phyloP scores from a whole-genome alignment of 805 yeast genomes.

The Schizosaccharomyces cryophilus region DNA sequence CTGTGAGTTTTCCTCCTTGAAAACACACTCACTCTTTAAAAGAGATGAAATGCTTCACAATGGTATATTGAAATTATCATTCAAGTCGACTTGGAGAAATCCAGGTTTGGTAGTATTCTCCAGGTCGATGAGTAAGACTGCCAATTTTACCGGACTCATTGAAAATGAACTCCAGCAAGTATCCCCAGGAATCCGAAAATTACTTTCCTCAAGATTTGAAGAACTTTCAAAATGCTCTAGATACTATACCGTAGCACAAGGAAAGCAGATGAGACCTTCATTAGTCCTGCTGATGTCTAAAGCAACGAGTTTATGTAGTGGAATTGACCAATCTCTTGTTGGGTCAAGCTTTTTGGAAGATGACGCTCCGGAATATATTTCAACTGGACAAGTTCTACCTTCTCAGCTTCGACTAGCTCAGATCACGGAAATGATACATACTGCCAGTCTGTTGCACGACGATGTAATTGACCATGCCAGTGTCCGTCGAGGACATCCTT shows the following conservation, averaged over 20 bases:
- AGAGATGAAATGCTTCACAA: neutral
- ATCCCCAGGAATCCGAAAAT: neutral
- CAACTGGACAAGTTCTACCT: slow-evolving; percentile 43
- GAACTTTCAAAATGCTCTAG: slow-evolving; percentile 19
- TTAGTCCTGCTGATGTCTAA: slow-evolving; percentile 63
- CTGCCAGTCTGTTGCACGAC: slow-evolving; percentile 84
- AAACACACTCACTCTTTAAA: neutral
- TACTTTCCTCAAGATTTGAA: neutral
- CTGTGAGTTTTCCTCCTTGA: neutral
- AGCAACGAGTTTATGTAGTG: slow-evolving; percentile 22
- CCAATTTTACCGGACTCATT: neutral
- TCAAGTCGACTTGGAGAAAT: neutral
- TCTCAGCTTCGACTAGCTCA: slow-evolving; percentile 90
- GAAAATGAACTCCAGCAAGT: neutral
- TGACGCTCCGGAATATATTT: neutral
- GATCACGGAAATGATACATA: slow-evolving; percentile 94
- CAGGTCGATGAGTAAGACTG: neutral
- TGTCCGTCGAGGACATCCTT: slow-evolving; percentile 68
- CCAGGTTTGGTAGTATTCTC: neutral
- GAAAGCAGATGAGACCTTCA: slow-evolving; percentile 82
- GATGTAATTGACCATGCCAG: slow-evolving; percentile 83
- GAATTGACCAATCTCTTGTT: neutral
- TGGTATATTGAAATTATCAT: neutral
- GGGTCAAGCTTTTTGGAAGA: neutral
- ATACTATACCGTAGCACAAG: slow-evolving; percentile 87